A percentile compares a stretch with the other conserved stretches of the same genome.
These are phyloP conservation scores for Rubia tinctorum DNA, from an alignment of 305 asterid species.

Conservation along the genomic window DNA sequence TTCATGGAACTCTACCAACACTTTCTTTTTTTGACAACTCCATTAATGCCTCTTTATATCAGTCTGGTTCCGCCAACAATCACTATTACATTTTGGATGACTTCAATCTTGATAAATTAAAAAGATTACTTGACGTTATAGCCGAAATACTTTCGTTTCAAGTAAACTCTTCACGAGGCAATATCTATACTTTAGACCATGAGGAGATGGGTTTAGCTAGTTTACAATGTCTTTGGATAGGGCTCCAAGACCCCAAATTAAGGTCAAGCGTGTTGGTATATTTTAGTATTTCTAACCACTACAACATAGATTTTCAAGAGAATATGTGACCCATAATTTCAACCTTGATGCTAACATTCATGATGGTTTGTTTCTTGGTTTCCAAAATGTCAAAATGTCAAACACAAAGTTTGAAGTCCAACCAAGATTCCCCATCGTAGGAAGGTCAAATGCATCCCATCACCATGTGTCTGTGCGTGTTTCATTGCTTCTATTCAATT, in stretches of 20 bases:
- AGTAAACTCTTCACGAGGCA: not conserved
- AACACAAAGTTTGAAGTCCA: conserved; percentile 35
- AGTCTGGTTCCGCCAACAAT: no score
- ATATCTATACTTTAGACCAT: not conserved
- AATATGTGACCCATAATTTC: conserved; percentile 9
- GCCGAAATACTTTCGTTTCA: not conserved
- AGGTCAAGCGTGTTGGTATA: conserved; percentile 1
- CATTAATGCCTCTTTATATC: no score
- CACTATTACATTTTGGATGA: no score
- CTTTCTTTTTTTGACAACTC: no score
- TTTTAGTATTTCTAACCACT: not conserved
- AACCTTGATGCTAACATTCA: conserved; percentile 19
- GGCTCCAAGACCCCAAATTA: not conserved
- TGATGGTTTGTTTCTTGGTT: not conserved
- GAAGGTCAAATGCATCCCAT: conserved; percentile 26
- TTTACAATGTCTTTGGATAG: not conserved
- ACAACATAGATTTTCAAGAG: conserved; percentile 2
- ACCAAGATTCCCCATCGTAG: conserved; percentile 25
- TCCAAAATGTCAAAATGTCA: conserved; percentile 30
- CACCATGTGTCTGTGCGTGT: not conserved
- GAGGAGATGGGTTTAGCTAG: not conserved
- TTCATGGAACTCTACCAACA: no score
- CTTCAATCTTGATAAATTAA: no score
- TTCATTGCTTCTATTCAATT: no score
- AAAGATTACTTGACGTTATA: no score